Evolutionary conservation across 2,329 filamentous ascomycete genomes (phyloP).

Genomic region (Apiospora saccharicola): DNA sequence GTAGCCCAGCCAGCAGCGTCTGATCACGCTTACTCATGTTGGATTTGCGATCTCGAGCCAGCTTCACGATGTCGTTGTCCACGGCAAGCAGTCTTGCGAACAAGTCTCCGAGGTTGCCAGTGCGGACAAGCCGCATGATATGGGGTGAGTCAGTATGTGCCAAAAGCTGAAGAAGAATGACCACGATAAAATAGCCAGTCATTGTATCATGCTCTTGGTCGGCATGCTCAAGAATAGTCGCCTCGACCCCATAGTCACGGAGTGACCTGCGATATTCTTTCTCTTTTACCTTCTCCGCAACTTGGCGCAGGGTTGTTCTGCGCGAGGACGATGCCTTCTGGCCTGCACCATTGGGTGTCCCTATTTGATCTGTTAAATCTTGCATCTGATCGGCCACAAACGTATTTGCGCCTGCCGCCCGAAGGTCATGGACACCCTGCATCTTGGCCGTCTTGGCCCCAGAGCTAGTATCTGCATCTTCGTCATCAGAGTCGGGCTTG

Average conservation of each 20-base stretch:
- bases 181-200: conserved; percentile 69
- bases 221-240: conserved; percentile 70
- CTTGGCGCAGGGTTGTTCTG: conserved; percentile 65
- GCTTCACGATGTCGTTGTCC: conserved; percentile 61
- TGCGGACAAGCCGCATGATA: conserved; percentile 63
- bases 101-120: conserved; percentile 61
- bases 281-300: conserved; percentile 65
- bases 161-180: conserved; percentile 69
- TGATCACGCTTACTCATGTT: conserved; percentile 75
- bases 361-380: conserved; percentile 68
- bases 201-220: conserved; percentile 66
- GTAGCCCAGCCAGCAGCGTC: conserved; percentile 61
- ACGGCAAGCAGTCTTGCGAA: conserved; percentile 62
- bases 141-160: conserved; percentile 66
- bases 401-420: conserved; percentile 71
- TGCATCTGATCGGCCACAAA: conserved; percentile 72
- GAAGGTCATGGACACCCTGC: conserved; percentile 69
- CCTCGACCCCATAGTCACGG: conserved; percentile 75
- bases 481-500: conserved; percentile 44
- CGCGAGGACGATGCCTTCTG: conserved; percentile 57
- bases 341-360: conserved; percentile 48
- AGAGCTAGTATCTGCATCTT: conserved; percentile 52
- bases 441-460: conserved; percentile 57
- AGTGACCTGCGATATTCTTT: conserved; percentile 74
- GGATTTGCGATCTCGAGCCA: conserved; percentile 70